Evolutionary conservation across 352 stramenopile genomes (phyloP), one percentile per base, ranked within the genome.

Genomic region (Phytopythium boreale): DNA sequence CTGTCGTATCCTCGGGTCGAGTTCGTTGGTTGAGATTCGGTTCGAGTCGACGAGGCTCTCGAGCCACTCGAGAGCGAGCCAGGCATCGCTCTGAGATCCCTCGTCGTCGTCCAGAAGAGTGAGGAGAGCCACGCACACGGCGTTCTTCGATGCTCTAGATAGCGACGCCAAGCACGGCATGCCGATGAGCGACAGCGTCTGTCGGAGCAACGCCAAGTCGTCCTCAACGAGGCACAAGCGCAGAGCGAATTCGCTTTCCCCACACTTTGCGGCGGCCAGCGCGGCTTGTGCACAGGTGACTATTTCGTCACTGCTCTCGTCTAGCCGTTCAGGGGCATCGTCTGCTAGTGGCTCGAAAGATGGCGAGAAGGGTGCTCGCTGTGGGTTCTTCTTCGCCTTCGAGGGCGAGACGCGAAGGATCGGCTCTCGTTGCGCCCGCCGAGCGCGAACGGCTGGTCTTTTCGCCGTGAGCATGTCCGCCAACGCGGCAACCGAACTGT

Each of bases 151-250:
- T 4, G 71, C 61, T 36, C 39, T 61, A 0, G 77, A 84, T 19
- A 90, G 67, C 9, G 26, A 52, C n/a, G 56, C 19, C 64, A 80
- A 74, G 24, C 70, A 78, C 27, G 76, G 76, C 31, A 62, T 65
- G 4, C 65, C 52, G 20, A 81, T 53, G 20, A 72, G 56, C 0
- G 52, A 49, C 63, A 88, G 74, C 14, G 75, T 73, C 17, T 72
- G 73, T 29, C 69, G 71, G 37, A 90, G 59, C 34, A 89, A 43
- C 29, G 50, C 44, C 20, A 75, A 60, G 49, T 87, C 72, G 31
- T 88, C 82, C 66, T 86, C 82, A 10, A 90, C 44, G 31, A 88
- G 74, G 43, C 70, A 79, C 44, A 90, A 50, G 44, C 79, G 78
- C 17, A 90, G 56, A 24, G 79, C 82, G 17, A 90, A 34, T 19